Base-by-base conservation (phyloP, 768 basidiomycete genomes). In the Lactarius sp. region DNA sequence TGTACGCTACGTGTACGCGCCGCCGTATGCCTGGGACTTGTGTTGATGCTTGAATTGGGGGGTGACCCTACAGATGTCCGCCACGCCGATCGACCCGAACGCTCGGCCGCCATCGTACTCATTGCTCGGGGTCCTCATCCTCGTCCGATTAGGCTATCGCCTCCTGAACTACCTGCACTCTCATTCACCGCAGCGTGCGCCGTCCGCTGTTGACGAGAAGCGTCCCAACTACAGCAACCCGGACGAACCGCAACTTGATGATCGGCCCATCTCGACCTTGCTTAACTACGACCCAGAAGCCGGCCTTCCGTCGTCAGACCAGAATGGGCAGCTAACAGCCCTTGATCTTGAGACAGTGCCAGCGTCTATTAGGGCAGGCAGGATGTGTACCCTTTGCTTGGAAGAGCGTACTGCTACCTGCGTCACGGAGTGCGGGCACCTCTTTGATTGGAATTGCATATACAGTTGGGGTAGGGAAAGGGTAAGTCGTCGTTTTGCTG, bases 391-490 rank as follows among this genome's bases (percentile, higher is more conserved):
- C 5, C 78, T 94, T 33, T 94, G 92, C 70, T 75, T 94, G 56
- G 92, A 94, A 69, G 90, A 92, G 72, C 80, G 92, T 68, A 91
- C 88, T 0, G 83, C 86, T 62, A 92, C 85, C 68, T 87, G 86
- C 71, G 84, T 87, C 34, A 94, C 92, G 0, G 92, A 94, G 72
- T 94, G 92, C 67, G 92, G 92, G 0, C 92, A 94, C 73, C 70
- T 94, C 52, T 94, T 94, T 71, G 93, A 92, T 68, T 94, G 92
- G 92, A 85, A 80, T 68, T 94, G 92, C 69, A 90, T 94, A 46
- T 84, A 90, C 50, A 89, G 86, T 10, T 94, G 92, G 92, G 91
- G 88, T 14, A 78, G 87, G 72, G 92, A 94, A 73, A 94, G 92
- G 83, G 88, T 87, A 60, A 56, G 75, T 69, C 7, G 18, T 16